Conservation (phyloP, 352 stramenopile species). For the Phytophthora vignae region DNA sequence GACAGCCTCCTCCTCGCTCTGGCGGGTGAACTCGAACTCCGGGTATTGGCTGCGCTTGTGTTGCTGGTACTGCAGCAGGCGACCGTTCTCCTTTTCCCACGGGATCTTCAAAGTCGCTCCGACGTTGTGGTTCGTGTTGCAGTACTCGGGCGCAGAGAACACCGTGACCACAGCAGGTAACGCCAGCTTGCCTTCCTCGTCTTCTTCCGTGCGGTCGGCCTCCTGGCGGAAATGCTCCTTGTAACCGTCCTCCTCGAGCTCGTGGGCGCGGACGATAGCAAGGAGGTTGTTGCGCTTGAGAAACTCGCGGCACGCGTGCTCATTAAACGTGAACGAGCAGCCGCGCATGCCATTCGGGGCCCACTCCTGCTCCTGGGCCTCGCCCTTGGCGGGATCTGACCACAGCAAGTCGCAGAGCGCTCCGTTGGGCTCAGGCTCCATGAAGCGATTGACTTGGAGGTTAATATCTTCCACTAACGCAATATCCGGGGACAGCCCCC, state of each 20-base stretch:
- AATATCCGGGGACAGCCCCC: slow-evolving; percentile 79
- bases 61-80: slow-evolving; percentile 69
- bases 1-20: slow-evolving; percentile 68
- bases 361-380: slow-evolving; percentile 57
- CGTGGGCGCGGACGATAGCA: slow-evolving; percentile 79
- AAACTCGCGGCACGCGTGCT: slow-evolving; percentile 69
- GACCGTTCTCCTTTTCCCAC: slow-evolving; percentile 48
- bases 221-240: slow-evolving; percentile 72
- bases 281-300: slow-evolving; percentile 71
- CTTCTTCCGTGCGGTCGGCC: slow-evolving; percentile 16
- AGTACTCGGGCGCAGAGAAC: slow-evolving; percentile 88
- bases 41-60: slow-evolving; percentile 70
- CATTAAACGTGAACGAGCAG: slow-evolving; percentile 87
- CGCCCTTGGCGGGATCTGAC: slow-evolving; percentile 97
- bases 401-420: slow-evolving; percentile 99
- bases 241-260: slow-evolving; percentile 82
- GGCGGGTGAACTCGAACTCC: slow-evolving; percentile 59
- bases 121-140: slow-evolving; percentile 86
- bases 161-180: slow-evolving; percentile 78
- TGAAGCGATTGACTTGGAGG: slow-evolving; percentile 73
- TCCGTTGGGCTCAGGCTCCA: slow-evolving; percentile 84
- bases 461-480: slow-evolving; percentile 81
- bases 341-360: slow-evolving; percentile 71
- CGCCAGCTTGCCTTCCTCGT: slow-evolving; percentile 20
- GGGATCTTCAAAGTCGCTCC: slow-evolving; percentile 76